These are phyloP conservation scores for Cordyceps pruinosa DNA, from an alignment of 2,329 filamentous ascomycete species.

Conservation along the genomic window DNA sequence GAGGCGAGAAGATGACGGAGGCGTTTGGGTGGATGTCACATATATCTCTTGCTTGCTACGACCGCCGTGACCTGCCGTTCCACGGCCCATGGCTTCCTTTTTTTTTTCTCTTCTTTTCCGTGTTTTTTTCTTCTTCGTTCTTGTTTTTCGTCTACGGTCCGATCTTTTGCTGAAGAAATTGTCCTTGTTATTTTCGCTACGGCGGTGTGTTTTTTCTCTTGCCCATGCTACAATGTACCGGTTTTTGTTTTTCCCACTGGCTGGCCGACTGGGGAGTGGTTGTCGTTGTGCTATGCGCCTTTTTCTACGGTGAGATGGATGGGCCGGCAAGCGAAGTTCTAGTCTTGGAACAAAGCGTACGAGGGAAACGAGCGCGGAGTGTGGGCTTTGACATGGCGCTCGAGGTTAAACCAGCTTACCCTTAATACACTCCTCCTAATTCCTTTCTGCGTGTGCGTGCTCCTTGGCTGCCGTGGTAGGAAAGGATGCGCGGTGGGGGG, in stretches of 20 bases:
- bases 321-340: too few relatives aligned
- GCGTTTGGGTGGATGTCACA: not conserved
- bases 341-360: too few relatives aligned
- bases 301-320: too few relatives aligned
- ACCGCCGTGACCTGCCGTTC: not conserved
- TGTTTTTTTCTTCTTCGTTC: slow-evolving; percentile 2
- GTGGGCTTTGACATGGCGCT: too few relatives aligned
- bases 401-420: too few relatives aligned
- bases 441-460: too few relatives aligned
- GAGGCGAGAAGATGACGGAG: not conserved
- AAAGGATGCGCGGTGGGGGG: too few relatives aligned
- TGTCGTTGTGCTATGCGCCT: not conserved
- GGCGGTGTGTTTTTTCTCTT: not conserved
- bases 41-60: too few relatives aligned
- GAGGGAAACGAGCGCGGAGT: too few relatives aligned
- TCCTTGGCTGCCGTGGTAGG: too few relatives aligned
- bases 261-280: not conserved
- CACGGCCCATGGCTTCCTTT: not conserved
- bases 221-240: not conserved
- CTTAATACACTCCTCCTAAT: too few relatives aligned
- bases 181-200: slow-evolving; percentile 1
- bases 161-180: slow-evolving; percentile 14
- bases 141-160: not conserved
- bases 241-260: too few relatives aligned
- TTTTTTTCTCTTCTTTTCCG: not conserved